Evolutionary conservation across 2,329 filamentous ascomycete genomes (phyloP).

Genomic region (Aspergillus phoenicis): DNA sequence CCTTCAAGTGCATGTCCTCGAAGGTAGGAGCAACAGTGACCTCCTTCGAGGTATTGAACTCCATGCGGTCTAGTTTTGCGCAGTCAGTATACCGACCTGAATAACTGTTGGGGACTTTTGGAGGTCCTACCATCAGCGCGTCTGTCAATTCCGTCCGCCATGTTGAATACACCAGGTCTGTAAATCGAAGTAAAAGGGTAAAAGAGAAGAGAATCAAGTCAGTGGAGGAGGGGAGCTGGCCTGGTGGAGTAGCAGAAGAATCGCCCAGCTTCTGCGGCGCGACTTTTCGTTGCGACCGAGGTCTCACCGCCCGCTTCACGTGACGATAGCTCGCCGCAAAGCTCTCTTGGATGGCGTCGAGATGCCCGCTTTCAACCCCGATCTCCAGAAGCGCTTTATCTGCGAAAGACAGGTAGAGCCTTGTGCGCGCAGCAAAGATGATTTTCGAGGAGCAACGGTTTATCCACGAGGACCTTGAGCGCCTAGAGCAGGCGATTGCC

Average conservation of each 20-base stretch:
- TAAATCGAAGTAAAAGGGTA: not conserved
- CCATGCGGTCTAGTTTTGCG: conserved; percentile 73
- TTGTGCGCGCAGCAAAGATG: conserved; percentile 53
- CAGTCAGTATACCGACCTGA: conserved; percentile 28
- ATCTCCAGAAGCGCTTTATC: not conserved
- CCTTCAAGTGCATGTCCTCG: conserved; percentile 95
- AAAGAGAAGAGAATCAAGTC: conserved; percentile 5
- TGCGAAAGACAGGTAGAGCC: not conserved
- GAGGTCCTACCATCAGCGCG: conserved; percentile 68
- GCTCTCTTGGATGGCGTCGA: conserved; percentile 22
- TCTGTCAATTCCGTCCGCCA: conserved; percentile 92
- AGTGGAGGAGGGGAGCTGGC: conserved; percentile 4
- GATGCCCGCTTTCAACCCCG: conserved; percentile 4
- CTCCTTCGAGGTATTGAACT: conserved; percentile 97
- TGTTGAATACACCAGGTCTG: conserved; percentile 51
- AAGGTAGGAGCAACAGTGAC: conserved; percentile 90
- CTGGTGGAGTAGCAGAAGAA: conserved; percentile 9
- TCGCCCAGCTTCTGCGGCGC: conserved; percentile 17
- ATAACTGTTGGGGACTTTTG: not conserved
- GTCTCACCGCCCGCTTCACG: conserved; percentile 27
- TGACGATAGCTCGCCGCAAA: conserved; percentile 29
- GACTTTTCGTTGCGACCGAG: conserved; percentile 27
- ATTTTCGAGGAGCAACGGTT: conserved; percentile 90
- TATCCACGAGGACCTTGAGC: conserved; percentile 94
- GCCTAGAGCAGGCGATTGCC: conserved; percentile 88